A percentile compares a stretch with the other conserved stretches of the same genome.
These are phyloP conservation scores for Zygoascus hellenicus DNA, from an alignment of 1,139 yeast species.

Conservation along the genomic window DNA sequence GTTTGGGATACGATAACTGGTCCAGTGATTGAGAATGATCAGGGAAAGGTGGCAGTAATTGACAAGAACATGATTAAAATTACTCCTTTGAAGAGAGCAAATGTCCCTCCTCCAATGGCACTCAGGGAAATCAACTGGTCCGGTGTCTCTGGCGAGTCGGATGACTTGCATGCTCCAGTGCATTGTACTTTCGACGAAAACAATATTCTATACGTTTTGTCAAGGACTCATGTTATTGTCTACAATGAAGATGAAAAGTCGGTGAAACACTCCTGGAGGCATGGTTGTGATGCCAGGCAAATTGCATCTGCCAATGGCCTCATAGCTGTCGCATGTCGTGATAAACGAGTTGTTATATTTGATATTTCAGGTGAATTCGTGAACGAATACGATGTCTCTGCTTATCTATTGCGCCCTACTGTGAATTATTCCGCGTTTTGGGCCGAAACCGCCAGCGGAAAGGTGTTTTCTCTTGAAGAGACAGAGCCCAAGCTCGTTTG, in stretches of 20 bases:
- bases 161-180: conserved; percentile 4
- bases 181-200: conserved; percentile 7
- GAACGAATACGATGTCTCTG: conserved; percentile 38
- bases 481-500: conserved; percentile 36
- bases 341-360: conserved; percentile 11
- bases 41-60: conserved; percentile 72
- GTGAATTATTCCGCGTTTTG: conserved; percentile 50
- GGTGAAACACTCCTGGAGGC: conserved; percentile 3
- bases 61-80: conserved; percentile 72
- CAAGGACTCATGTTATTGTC: conserved; percentile 4
- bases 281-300: conserved; percentile 3
- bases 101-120: conserved; percentile 92
- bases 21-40: conserved; percentile 63
- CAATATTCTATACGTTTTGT: conserved; percentile 3
- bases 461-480: conserved; percentile 39
- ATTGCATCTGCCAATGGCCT: conserved; percentile 7
- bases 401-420: conserved; percentile 50
- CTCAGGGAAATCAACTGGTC: conserved; percentile 7
- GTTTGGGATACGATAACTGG: conserved; percentile 63
- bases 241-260: conserved; percentile 6
- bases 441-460: conserved; percentile 60
- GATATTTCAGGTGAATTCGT: conserved; percentile 20
- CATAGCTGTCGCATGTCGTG: conserved; percentile 3
- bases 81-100: conserved; percentile 80
- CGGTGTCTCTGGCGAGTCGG: background rate